Evolutionary conservation across 768 basidiomycete genomes (phyloP).

Genomic region (Leccinum disarticulatum): DNA sequence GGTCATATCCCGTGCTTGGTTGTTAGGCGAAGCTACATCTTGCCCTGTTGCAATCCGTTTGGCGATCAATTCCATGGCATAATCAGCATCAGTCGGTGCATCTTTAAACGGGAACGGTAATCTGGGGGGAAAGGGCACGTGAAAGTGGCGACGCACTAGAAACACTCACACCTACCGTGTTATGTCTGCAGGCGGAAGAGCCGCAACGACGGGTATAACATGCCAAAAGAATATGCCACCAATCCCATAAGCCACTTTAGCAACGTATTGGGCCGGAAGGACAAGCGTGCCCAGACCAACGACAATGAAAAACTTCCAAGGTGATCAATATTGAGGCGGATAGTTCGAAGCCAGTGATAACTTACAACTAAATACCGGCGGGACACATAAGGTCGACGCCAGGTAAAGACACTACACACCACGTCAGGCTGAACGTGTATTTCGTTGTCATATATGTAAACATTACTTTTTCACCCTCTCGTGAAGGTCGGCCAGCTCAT

Average conservation of each 20-base stretch:
- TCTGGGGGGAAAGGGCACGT: slow-evolving; percentile 29
- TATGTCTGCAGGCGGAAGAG: slow-evolving; percentile 47
- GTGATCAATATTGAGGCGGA: slow-evolving; percentile 3
- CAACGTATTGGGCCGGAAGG: slow-evolving; percentile 50
- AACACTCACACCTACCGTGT: slow-evolving; percentile 38
- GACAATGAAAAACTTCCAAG: slow-evolving; percentile 37
- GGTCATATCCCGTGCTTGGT: slow-evolving; percentile 15
- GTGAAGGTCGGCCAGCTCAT: slow-evolving; percentile 57
- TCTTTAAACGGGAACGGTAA: slow-evolving; percentile 48
- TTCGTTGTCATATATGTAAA: not conserved
- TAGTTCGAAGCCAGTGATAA: not conserved
- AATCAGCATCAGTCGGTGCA: slow-evolving; percentile 66
- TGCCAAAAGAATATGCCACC: slow-evolving; percentile 65
- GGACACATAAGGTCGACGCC: slow-evolving; percentile 57
- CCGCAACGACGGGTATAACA: slow-evolving; percentile 51
- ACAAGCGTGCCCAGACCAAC: slow-evolving; percentile 40
- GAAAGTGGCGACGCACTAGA: not conserved
- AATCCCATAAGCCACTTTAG: slow-evolving; percentile 46
- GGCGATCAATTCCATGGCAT: slow-evolving; percentile 69
- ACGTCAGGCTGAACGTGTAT: slow-evolving; percentile 3
- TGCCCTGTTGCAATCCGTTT: slow-evolving; percentile 57
- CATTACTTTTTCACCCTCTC: slow-evolving; percentile 64
- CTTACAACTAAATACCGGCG: slow-evolving; percentile 48
- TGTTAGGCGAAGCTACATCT: slow-evolving; percentile 32
- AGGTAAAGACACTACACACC: slow-evolving; percentile 56